These are phyloP conservation scores for Lithospermum erythrorhizon DNA, from an alignment of 257 asterid species.

Conservation along the genomic window DNA sequence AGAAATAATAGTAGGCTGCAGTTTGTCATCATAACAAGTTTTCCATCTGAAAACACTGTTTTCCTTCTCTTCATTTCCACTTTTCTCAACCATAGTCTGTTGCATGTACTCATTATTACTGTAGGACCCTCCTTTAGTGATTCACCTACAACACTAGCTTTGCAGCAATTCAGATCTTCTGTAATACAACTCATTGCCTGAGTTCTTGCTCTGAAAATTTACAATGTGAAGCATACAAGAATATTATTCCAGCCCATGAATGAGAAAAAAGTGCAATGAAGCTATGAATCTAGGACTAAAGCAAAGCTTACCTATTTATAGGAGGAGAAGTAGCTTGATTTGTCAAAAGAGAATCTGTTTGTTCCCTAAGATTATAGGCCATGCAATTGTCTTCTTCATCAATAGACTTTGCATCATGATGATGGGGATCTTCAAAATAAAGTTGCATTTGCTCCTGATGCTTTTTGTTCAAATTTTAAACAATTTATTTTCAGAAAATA, in stretches of 20 bases:
- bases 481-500: neutral
- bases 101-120: slow-evolving; percentile 38
- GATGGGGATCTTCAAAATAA: slow-evolving; percentile 10
- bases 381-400: slow-evolving; percentile 9
- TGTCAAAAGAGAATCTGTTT: slow-evolving; percentile 13
- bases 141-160: slow-evolving; percentile 32
- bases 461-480: slow-evolving; percentile 17
- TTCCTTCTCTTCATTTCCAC: slow-evolving; percentile 19
- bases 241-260: neutral
- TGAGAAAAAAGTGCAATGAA: too few species aligned
- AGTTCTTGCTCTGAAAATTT: slow-evolving; percentile 25
- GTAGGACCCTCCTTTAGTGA: slow-evolving; percentile 35
- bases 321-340: slow-evolving; percentile 12
- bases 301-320: slow-evolving; percentile 62
- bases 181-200: slow-evolving; percentile 26
- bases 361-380: slow-evolving; percentile 3
- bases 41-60: slow-evolving; percentile 16
- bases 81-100: slow-evolving; percentile 26
- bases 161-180: slow-evolving; percentile 31
- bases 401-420: slow-evolving; percentile 10
- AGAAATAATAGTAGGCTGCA: slow-evolving; percentile 14
- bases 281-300: too few species aligned
- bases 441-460: slow-evolving; percentile 26
- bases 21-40: neutral
- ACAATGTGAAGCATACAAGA: slow-evolving; percentile 9